These are phyloP conservation scores for Candida glucosophila DNA, from an alignment of 1,139 yeast genomes.

Conservation along the genomic window DNA sequence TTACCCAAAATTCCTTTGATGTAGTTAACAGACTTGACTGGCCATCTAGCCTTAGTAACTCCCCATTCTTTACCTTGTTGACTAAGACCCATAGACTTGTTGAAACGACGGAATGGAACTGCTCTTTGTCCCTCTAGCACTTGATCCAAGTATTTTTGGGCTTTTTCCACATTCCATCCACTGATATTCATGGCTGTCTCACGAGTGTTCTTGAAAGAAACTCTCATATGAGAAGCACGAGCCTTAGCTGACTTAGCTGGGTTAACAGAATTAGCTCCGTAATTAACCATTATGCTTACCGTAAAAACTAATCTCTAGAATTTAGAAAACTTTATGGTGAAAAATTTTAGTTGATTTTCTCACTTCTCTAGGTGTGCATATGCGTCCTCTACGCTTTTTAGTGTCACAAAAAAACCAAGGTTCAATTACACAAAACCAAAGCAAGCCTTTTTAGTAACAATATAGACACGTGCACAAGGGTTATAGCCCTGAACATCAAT, in stretches of 20 bases:
- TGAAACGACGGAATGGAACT: conserved; percentile 98
- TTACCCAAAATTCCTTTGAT: conserved; percentile 90
- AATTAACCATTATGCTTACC: conserved; percentile 47
- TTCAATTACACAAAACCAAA: too few species aligned
- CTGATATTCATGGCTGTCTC: conserved; percentile 97
- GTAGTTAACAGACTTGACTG: conserved; percentile 96
- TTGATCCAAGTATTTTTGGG: conserved; percentile 93
- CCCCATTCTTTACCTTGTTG: conserved; percentile 99
- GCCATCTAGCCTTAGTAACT: conserved; percentile 99
- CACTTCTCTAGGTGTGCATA: too few species aligned
- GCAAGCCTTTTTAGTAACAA: too few species aligned
- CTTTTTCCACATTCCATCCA: conserved; percentile 97
- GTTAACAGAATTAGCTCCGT: conserved; percentile 98
- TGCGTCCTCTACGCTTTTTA: too few species aligned
- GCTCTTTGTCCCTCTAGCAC: conserved; percentile 99
- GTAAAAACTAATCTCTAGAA: too few species aligned
- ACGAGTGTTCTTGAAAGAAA: conserved; percentile 99
- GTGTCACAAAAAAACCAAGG: too few species aligned
- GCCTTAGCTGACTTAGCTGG: conserved; percentile 99
- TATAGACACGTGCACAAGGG: too few species aligned
- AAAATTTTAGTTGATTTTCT: conserved; percentile 1
- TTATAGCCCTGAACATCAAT: too few species aligned
- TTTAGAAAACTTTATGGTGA: not conserved
- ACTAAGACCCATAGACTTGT: conserved; percentile 96
- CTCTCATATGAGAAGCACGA: conserved; percentile 99